Evolutionary conservation across 345 rosid genomes (phyloP), one percentile per base, ranked within the genome.

Genomic region (Eutrema japonicum): DNA sequence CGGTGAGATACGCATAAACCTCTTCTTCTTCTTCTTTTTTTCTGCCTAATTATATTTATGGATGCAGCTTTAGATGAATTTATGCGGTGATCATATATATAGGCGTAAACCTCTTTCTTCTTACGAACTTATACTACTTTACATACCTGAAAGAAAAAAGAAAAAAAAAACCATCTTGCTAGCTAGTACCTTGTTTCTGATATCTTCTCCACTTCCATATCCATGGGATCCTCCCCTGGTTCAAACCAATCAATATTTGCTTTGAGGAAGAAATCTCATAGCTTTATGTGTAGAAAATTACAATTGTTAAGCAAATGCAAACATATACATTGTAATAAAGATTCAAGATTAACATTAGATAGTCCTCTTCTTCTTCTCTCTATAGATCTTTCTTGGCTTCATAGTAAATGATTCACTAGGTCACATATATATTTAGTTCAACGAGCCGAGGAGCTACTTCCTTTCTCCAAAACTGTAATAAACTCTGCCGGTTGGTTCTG

Each of bases 381-480:
- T 77, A 37, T 7, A 56, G 48, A 47, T 40, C 57, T 38, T 78
- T 50, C 11, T 76, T 61, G 27, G 56, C 36, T 32, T 71, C 76
- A 41, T 50, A 16, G 29, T 71, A 53, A 16, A 53, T 49, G 42
- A 65, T 47, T 75, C 57, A 18, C 22, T 18, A 64, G 16, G 69
- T 48, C 66, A 67, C 77, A 22, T 62, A 53, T 62, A 53, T 32
- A 46, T 42, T 64, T 67, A 73, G 40, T 72, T 60, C 60, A 35
- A 62, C 60, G 57, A 73, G 74, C 75, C 22, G 68, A 74, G 62
- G 85, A 78, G 69, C 78, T 78, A 35, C 67, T 75, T 38, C 90
- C 89, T 75, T 83, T 86, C 72, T 86, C 86, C 64, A 86, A 75
- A 74, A 79, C 80, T 68, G 75, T 80, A 32, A 16, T 73, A 79